Evolutionary conservation across 2,329 filamentous ascomycete genomes (phyloP).

Genomic region (Aspergillus ochraceus): DNA sequence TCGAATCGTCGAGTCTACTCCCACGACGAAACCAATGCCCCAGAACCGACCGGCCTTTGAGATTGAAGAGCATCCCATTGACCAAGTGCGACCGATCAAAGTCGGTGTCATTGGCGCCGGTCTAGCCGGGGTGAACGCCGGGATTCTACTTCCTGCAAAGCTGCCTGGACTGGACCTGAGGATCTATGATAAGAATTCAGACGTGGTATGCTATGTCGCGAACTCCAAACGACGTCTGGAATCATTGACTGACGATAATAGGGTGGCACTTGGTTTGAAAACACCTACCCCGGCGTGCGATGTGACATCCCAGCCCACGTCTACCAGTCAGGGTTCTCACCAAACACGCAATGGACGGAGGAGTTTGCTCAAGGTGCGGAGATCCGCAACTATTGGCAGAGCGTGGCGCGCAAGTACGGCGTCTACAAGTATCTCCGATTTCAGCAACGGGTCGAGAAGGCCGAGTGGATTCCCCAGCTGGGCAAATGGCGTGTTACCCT

Average conservation of each 20-base stretch:
- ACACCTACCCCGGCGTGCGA: conserved; percentile 62
- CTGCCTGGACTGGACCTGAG: conserved; percentile 66
- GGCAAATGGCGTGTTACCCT: conserved; percentile 58
- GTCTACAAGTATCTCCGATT: conserved; percentile 61
- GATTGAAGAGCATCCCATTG: conserved; percentile 48
- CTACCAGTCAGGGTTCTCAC: conserved; percentile 68
- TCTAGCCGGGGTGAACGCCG: conserved; percentile 63
- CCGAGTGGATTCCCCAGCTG: conserved; percentile 55
- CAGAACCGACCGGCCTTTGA: conserved; percentile 26
- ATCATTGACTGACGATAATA: conserved; percentile 15
- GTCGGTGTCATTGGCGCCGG: conserved; percentile 67
- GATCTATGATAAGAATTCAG: conserved; percentile 67
- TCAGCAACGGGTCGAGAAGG: conserved; percentile 55
- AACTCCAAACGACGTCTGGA: too few relatives aligned
- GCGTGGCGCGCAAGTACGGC: conserved; percentile 62
- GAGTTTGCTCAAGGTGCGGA: conserved; percentile 67
- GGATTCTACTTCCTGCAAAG: conserved; percentile 66
- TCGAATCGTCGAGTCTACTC: background rate
- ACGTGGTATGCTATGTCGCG: conserved; percentile 56
- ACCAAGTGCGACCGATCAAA: conserved; percentile 50
- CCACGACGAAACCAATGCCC: background rate
- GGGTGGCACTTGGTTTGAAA: conserved; percentile 51
- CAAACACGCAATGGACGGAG: conserved; percentile 69
- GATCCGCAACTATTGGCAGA: conserved; percentile 67
- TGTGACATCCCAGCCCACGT: conserved; percentile 71